These are phyloP conservation scores for Cystofilobasidium bisporidii DNA, from an alignment of 768 basidiomycete species.

Conservation along the genomic window DNA sequence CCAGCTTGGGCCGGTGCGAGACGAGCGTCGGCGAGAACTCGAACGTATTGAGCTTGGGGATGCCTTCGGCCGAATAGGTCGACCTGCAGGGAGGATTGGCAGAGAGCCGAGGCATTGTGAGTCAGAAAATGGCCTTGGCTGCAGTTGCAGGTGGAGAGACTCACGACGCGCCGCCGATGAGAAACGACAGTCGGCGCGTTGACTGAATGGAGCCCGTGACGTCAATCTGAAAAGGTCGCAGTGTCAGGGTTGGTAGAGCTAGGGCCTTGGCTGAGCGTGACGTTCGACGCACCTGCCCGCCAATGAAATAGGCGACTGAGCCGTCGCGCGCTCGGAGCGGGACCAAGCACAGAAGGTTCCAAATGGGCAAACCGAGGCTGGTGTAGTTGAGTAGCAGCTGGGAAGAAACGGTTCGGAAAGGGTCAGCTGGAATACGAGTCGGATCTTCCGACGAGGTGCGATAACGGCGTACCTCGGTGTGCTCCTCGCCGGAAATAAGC, in stretches of 20 bases:
- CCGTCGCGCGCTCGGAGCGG: conserved; percentile 11
- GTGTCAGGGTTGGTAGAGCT: no score
- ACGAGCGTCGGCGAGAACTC: conserved; percentile 17
- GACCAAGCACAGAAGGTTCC: conserved; percentile 21
- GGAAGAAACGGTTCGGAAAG: neutral
- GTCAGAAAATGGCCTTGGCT: no score
- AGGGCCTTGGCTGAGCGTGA: no score
- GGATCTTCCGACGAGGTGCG: no score
- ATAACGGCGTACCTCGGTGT: conserved; percentile 2
- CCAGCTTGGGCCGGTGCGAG: neutral
- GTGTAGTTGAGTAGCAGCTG: conserved; percentile 15
- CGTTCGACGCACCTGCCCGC: conserved; percentile 20
- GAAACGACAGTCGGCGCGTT: conserved; percentile 16
- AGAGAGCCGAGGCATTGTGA: neutral
- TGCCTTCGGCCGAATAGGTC: conserved; percentile 8
- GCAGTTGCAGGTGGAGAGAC: no score
- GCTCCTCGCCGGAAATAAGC: conserved; percentile 16
- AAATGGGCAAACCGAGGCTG: neutral
- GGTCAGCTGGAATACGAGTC: no score
- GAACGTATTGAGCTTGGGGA: conserved; percentile 17
- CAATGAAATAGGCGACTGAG: conserved; percentile 16
- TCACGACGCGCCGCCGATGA: conserved; percentile 17
- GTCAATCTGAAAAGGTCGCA: neutral
- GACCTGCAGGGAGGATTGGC: neutral
- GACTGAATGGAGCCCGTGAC: conserved; percentile 16